Evolutionary conservation across 495 filamentous ascomycete genomes (phyloP).

Genomic region (Ramalina intermedia): DNA sequence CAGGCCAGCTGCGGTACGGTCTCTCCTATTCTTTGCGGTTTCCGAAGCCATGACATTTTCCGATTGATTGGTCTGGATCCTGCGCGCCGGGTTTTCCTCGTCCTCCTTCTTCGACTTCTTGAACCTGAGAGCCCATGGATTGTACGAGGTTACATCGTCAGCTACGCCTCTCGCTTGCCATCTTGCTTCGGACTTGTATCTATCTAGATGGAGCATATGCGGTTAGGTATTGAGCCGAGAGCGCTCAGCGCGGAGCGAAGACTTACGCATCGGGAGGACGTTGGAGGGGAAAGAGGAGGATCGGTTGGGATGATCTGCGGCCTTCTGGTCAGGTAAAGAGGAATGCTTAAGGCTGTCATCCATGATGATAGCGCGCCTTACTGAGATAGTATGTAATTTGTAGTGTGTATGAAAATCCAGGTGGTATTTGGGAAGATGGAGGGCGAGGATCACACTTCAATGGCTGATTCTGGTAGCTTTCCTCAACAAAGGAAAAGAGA

Average conservation of each 20-base stretch:
- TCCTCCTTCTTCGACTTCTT: background rate
- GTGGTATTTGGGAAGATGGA: too few relatives aligned
- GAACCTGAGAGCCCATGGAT: conserved; percentile 18
- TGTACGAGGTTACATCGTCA: conserved; percentile 28
- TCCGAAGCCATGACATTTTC: conserved; percentile 3
- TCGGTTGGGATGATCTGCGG: background rate
- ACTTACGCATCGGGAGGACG: conserved; percentile 13
- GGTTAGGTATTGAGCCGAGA: background rate
- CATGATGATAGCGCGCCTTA: too few relatives aligned
- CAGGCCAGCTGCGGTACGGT: background rate
- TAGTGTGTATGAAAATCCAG: too few relatives aligned
- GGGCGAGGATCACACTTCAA: too few relatives aligned
- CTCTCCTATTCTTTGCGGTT: conserved; percentile 1
- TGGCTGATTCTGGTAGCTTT: too few relatives aligned
- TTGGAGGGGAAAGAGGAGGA: background rate
- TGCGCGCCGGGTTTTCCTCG: conserved; percentile 7
- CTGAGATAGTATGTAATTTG: too few relatives aligned
- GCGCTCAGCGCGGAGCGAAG: background rate
- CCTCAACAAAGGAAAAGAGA: too few relatives aligned
- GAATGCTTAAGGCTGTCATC: too few relatives aligned
- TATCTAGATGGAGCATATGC: conserved; percentile 22
- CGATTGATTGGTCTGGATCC: conserved; percentile 5
- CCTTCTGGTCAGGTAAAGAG: too few relatives aligned
- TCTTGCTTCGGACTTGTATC: conserved; percentile 29
- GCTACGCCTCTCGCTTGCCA: conserved; percentile 33